Base-by-base conservation (phyloP, 306 rosid species). In the Cyclanthera cordifolia region DNA sequence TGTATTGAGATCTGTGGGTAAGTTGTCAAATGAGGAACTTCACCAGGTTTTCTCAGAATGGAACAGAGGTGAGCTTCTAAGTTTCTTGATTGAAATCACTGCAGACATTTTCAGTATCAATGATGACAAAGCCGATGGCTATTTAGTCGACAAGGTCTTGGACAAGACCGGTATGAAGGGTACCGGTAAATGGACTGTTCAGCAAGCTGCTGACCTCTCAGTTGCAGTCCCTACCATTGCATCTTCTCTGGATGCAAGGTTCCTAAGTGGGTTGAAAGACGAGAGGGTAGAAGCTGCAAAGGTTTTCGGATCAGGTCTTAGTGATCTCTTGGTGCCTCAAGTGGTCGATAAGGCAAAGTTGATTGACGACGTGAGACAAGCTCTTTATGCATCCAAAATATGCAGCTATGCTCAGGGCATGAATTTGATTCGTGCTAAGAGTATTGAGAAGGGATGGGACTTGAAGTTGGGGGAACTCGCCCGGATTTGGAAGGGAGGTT, bases 341-440 rank as follows among this genome's bases (percentile, higher is more conserved):
- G 87, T 82, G 37, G 86, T 80, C 10, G 87, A 85, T 61, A 88
- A 85, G 79, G 83, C 84, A 69, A 50, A 85, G 51, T 68, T 88
- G 76, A 82, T 85, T 23, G 91, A 88, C 16, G 91, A 88, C 70
- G 95, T 88, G 64, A 84, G 91, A 67, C 91, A 88, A 54, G 95
- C 95, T 49, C 75, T 88, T 76, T 88, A 88, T 53, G 95, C 95
- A 2, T 83, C 95, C 5, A 88, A 88, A 77, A 85, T 88, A 69
- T 88, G 95, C 70, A 88, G 95, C 73, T 88, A 88, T 72, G 95
- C 95, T 0, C 91, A 88, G 69, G 94, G 95, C 48, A 88, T 88
- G 95, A 88, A 85, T 73, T 67, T 88, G 70, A 77, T 88, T 78
- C 87, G 89, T 73, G 91, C 87, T 1, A 88, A 88, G 83, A 88